phyloP scores from a whole-genome alignment of 2,329 filamentous ascomycete species.

The Cladosporium sp. region DNA sequence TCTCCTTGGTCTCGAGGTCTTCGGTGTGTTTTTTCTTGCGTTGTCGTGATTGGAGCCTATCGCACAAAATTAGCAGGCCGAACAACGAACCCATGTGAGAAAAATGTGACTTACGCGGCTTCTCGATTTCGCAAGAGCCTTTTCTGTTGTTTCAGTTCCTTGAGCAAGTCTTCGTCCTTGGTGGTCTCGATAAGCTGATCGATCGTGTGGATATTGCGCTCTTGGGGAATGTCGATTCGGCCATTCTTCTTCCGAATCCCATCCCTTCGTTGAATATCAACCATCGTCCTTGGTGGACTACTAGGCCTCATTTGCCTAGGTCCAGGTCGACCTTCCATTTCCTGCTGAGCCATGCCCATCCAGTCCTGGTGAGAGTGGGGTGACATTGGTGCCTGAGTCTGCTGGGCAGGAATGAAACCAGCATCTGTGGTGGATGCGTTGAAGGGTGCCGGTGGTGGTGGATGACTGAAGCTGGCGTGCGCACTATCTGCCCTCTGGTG shows the following conservation, averaged over 20 bases:
- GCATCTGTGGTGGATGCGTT: slow-evolving; percentile 36
- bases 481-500: slow-evolving; percentile 32
- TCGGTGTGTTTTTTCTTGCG: slow-evolving; percentile 98
- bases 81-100: background rate
- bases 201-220: slow-evolving; percentile 92
- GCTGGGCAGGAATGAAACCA: slow-evolving; percentile 52
- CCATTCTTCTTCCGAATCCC: slow-evolving; percentile 99
- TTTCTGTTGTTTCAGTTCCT: slow-evolving; percentile 98
- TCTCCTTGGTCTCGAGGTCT: slow-evolving; percentile 95
- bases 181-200: slow-evolving; percentile 88
- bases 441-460: slow-evolving; percentile 44
- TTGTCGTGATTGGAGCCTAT: slow-evolving; percentile 89
- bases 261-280: slow-evolving; percentile 64
- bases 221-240: slow-evolving; percentile 92
- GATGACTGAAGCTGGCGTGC: slow-evolving; percentile 43
- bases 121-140: slow-evolving; percentile 91
- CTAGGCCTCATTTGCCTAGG: slow-evolving; percentile 63
- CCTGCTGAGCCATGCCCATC: slow-evolving; percentile 53
- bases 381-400: slow-evolving; percentile 60
- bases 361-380: slow-evolving; percentile 64
- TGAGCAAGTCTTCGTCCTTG: slow-evolving; percentile 88
- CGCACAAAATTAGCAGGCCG: slow-evolving; percentile 19
- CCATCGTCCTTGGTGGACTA: slow-evolving; percentile 59
- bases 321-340: slow-evolving; percentile 52
- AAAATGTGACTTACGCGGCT: slow-evolving; percentile 70